Percentiles rank a stretch among this genome's conserved stretches.
phyloP scores from a whole-genome alignment of 1,284 basidiomycete genomes.

The Apiotrichum gracile region DNA sequence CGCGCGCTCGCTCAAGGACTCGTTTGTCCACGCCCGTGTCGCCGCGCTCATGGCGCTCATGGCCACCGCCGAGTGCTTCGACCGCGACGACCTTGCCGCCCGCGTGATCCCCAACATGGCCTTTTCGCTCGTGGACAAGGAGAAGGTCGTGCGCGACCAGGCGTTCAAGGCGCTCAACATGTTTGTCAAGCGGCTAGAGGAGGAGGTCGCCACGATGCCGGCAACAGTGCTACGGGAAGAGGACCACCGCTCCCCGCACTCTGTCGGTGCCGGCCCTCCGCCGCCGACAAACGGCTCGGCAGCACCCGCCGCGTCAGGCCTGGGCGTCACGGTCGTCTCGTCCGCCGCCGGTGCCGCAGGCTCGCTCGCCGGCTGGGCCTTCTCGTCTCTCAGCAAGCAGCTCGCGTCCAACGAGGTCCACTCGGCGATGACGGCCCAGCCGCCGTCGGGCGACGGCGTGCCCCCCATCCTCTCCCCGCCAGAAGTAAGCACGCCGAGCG shows the following conservation, averaged over 20 bases:
- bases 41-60: conserved; percentile 94
- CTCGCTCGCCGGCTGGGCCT: conserved; percentile 88
- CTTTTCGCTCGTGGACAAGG: conserved; percentile 74
- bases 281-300: background rate
- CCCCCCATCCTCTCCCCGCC: conserved; percentile 18
- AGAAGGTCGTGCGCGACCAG: conserved; percentile 90
- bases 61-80: conserved; percentile 88
- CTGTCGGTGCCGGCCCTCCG: background rate
- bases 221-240: conserved; percentile 55
- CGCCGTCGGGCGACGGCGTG: conserved; percentile 4
- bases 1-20: conserved; percentile 79
- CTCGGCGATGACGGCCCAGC: conserved; percentile 53
- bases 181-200: conserved; percentile 77
- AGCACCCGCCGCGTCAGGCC: conserved; percentile 29
- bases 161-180: conserved; percentile 85
- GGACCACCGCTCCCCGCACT: conserved; percentile 11
- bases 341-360: conserved; percentile 84
- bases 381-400: conserved; percentile 77
- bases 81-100: conserved; percentile 76
- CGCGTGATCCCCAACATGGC: conserved; percentile 83
- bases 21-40: conserved; percentile 87
- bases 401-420: conserved; percentile 67
- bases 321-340: conserved; percentile 56
- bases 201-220: conserved; percentile 71
- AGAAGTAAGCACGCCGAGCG: conserved; percentile 12